phyloP scores from a whole-genome alignment of 2,329 filamentous ascomycete genomes.

The Fusarium veterinarium region DNA sequence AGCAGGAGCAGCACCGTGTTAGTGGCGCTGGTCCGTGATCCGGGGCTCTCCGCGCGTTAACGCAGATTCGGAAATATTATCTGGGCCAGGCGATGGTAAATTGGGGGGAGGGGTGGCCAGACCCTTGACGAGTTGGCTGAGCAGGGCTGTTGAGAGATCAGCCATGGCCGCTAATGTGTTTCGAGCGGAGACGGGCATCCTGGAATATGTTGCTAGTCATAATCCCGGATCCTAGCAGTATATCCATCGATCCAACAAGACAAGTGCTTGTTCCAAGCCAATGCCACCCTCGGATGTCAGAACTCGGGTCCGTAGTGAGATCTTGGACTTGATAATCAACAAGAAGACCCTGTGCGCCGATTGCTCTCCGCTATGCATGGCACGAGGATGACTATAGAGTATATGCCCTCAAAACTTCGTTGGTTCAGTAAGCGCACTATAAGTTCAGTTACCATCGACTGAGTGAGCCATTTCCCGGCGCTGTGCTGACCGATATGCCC shows the following conservation, averaged over 20 bases:
- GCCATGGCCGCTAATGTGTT: slow-evolving; percentile 56
- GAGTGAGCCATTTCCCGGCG: slow-evolving; percentile 18
- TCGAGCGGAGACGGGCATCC: slow-evolving; percentile 53
- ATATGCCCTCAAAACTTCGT: background rate
- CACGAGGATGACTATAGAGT: background rate
- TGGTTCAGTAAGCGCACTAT: background rate
- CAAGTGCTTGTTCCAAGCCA: slow-evolving; percentile 40
- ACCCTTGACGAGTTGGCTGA: slow-evolving; percentile 53
- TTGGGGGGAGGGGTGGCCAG: slow-evolving; percentile 50
- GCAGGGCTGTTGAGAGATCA: slow-evolving; percentile 55
- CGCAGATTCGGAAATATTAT: slow-evolving; percentile 63
- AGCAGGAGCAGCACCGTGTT: slow-evolving; percentile 46
- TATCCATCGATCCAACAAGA: slow-evolving; percentile 33
- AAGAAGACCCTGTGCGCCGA: slow-evolving; percentile 6
- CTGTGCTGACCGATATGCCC: slow-evolving; percentile 19
- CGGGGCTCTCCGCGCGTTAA: slow-evolving; percentile 60
- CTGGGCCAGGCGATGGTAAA: slow-evolving; percentile 55
- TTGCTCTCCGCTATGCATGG: background rate
- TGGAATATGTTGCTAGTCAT: slow-evolving; percentile 44
- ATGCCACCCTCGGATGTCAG: slow-evolving; percentile 30
- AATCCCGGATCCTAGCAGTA: slow-evolving; percentile 43
- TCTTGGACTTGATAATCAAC: slow-evolving; percentile 16
- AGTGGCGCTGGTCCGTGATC: slow-evolving; percentile 52
- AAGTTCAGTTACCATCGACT: background rate
- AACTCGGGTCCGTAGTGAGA: slow-evolving; percentile 33